Percentiles rank a stretch among this genome's conserved stretches.
These are phyloP conservation scores for Leccinum subgranulosum DNA, from an alignment of 768 basidiomycete species.

Conservation along the genomic window DNA sequence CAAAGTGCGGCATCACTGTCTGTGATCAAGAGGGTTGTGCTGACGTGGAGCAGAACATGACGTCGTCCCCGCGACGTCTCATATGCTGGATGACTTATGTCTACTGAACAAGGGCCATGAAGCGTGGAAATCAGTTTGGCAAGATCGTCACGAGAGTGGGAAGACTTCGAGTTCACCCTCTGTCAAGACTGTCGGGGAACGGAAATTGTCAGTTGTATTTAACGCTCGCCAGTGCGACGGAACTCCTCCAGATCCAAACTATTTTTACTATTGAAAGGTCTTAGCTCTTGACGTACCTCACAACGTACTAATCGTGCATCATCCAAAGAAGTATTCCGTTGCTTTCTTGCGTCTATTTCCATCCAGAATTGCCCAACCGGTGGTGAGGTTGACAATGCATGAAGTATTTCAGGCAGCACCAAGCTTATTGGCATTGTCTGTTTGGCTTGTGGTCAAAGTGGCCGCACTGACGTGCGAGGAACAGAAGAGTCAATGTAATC, in stretches of 20 bases:
- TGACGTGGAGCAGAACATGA: conserved; percentile 44
- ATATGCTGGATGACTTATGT: conserved; percentile 61
- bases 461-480: conserved; percentile 13
- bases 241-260: neutral
- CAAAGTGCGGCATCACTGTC: conserved; percentile 61
- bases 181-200: neutral
- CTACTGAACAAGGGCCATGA: conserved; percentile 66
- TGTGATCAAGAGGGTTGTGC: neutral
- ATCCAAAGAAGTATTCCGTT: neutral
- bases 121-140: conserved; percentile 62
- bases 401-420: conserved; percentile 72
- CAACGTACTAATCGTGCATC: neutral
- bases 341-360: neutral
- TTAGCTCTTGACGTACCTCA: too few relatives aligned
- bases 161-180: conserved; percentile 5
- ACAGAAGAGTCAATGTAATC: conserved; percentile 78
- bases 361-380: conserved; percentile 60
- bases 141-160: conserved; percentile 52
- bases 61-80: conserved; percentile 69
- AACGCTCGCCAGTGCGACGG: neutral
- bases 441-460: conserved; percentile 2
- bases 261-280: neutral
- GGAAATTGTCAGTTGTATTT: neutral
- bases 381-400: conserved; percentile 69
- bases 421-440: conserved; percentile 55